Percentiles rank a stretch among this genome's conserved stretches.
Conservation (phyloP, 2,329 filamentous ascomycete species). For the Stagonosporopsis chrysanthemi region DNA sequence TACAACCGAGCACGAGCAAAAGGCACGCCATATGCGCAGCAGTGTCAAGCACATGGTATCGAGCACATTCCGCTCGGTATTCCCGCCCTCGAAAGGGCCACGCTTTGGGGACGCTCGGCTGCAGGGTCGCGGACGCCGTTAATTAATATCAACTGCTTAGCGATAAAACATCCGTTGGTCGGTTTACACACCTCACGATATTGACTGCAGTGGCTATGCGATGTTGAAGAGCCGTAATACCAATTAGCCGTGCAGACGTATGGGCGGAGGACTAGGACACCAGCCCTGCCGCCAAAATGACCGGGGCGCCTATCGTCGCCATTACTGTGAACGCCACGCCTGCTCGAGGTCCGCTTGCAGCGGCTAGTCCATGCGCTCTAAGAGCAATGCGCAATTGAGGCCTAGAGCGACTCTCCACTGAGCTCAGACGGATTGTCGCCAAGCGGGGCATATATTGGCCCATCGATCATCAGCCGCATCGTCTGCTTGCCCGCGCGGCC, state of each 20-base stretch:
- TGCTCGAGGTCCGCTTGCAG: conserved; percentile 46
- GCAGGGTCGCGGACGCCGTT: conserved; percentile 8
- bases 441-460: conserved; percentile 49
- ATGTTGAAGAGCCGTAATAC: conserved; percentile 34
- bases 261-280: conserved; percentile 32
- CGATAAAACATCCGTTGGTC: conserved; percentile 6
- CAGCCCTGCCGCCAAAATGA: conserved; percentile 42
- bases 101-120: conserved; percentile 22
- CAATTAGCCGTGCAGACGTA: conserved; percentile 46
- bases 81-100: conserved; percentile 16
- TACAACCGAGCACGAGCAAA: conserved; percentile 23
- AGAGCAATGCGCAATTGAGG: conserved; percentile 44
- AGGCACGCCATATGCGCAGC: conserved; percentile 24
- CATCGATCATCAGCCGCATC: conserved; percentile 51
- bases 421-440: conserved; percentile 50
- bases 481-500: conserved; percentile 31
- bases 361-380: conserved; percentile 45
- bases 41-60: conserved; percentile 29
- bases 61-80: conserved; percentile 17
- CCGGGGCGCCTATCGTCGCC: conserved; percentile 41
- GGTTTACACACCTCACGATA: conserved; percentile 7
- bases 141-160: conserved; percentile 13
- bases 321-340: conserved; percentile 39
- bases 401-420: conserved; percentile 43
- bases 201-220: conserved; percentile 22